phyloP scores from a whole-genome alignment of 1,139 yeast genomes.

The Zygoascus meyerae region DNA sequence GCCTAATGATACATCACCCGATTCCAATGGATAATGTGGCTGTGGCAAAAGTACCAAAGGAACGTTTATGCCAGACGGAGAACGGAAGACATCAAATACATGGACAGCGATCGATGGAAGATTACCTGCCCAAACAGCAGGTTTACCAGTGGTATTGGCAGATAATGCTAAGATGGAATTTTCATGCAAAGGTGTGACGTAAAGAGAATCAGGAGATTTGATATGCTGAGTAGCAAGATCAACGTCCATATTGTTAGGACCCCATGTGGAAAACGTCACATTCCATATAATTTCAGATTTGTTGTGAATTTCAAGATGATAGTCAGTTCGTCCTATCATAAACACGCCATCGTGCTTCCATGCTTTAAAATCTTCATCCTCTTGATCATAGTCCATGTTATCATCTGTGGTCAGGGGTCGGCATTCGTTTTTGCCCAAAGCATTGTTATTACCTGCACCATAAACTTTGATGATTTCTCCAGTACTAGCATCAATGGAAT shows the following conservation, averaged over 20 bases:
- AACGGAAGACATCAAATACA: conserved; percentile 60
- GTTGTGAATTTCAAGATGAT: conserved; percentile 58
- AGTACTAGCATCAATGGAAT: conserved; percentile 63
- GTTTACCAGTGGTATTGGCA: conserved; percentile 53
- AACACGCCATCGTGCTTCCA: conserved; percentile 27
- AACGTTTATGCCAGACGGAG: conserved; percentile 19
- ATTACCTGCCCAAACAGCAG: conserved; percentile 68
- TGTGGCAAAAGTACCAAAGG: conserved; percentile 36
- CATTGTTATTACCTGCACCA: conserved; percentile 40
- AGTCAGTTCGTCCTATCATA: conserved; percentile 42
- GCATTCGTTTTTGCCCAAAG: conserved; percentile 25
- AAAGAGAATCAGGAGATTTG: conserved; percentile 53
- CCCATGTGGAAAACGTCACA: conserved; percentile 86
- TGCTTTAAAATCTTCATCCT: conserved; percentile 19
- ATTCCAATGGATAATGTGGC: conserved; percentile 27
- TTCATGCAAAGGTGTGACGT: conserved; percentile 81
- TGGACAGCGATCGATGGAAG: conserved; percentile 63
- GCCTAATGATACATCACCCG: conserved; percentile 25
- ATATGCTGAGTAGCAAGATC: conserved; percentile 48
- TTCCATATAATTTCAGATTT: conserved; percentile 72
- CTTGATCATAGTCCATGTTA: conserved; percentile 16
- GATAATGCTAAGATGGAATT: conserved; percentile 49
- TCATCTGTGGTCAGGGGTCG: conserved; percentile 20
- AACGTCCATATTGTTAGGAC: conserved; percentile 79
- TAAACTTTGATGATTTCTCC: conserved; percentile 73